Evolutionary conservation across 371 early-diverging fungal genomes (phyloP).

Genomic region (Mortierella sp.): DNA sequence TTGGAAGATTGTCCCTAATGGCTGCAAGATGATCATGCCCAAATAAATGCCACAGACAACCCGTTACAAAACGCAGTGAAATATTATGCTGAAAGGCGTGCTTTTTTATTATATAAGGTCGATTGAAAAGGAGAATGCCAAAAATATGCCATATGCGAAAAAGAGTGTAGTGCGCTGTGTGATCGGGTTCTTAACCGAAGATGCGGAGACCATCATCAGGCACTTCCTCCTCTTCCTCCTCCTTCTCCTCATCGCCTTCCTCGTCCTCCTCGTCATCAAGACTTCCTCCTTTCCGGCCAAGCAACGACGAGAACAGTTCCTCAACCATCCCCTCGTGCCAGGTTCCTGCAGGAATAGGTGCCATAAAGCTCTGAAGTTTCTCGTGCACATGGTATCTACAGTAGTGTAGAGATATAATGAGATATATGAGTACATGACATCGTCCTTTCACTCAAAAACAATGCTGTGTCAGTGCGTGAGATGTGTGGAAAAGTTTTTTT

Average conservation of each 20-base stretch:
- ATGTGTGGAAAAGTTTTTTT: too few relatives aligned
- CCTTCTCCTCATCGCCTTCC: constrained; percentile 32
- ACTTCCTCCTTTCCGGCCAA: constrained; percentile 71
- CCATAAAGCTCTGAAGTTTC: constrained; percentile 96
- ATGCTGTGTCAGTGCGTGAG: too few relatives aligned
- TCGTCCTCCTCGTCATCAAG: constrained; percentile 44
- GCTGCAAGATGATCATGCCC: constrained; percentile 43
- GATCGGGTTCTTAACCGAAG: constrained; percentile 45
- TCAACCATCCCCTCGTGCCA: constrained; percentile 95
- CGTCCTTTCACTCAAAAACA: too few relatives aligned
- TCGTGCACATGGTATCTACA: constrained; percentile 91
- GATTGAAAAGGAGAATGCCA: too few relatives aligned
- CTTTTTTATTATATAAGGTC: neutral
- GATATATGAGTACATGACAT: too few relatives aligned
- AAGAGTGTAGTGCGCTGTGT: neutral
- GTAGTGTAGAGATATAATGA: neutral
- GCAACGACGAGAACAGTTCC: constrained; percentile 86
- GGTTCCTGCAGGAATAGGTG: constrained; percentile 83
- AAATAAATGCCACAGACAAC: neutral
- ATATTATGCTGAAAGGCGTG: neutral
- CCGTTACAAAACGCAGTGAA: neutral
- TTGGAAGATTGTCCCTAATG: constrained; percentile 35
- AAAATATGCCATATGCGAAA: neutral
- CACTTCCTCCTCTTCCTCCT: constrained; percentile 26
- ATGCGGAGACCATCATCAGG: constrained; percentile 54